A percentile compares a stretch with the other conserved stretches of the same genome.
These are phyloP conservation scores for Cutaneotrichosporon dermatis DNA, from an alignment of 1,284 basidiomycete species.

Conservation along the genomic window DNA sequence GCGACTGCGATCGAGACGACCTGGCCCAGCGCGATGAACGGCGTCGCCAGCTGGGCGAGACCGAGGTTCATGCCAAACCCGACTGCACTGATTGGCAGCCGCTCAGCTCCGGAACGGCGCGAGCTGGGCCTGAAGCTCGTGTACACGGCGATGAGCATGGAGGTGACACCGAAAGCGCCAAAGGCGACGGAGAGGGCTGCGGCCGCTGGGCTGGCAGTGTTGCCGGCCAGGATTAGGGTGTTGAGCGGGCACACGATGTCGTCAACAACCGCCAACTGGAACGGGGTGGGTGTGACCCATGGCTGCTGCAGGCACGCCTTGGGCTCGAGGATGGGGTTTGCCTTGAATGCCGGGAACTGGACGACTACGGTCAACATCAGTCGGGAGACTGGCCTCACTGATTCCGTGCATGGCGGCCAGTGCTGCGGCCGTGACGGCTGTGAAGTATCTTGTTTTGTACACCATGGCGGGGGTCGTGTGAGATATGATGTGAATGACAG, in stretches of 20 bases:
- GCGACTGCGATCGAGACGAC: slow-evolving; percentile 12
- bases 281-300: neutral
- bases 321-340: neutral
- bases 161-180: slow-evolving; percentile 5
- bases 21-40: slow-evolving; percentile 7
- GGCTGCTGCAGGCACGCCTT: slow-evolving; percentile 15
- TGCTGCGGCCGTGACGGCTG: slow-evolving; percentile 5
- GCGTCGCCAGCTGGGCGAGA: slow-evolving; percentile 11
- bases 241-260: slow-evolving; percentile 13
- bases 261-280: slow-evolving; percentile 1
- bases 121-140: slow-evolving; percentile 15
- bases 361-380: neutral
- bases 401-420: neutral
- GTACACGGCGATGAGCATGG: slow-evolving; percentile 12
- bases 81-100: slow-evolving; percentile 5
- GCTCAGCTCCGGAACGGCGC: slow-evolving; percentile 3
- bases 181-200: slow-evolving; percentile 3
- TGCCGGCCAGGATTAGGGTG: slow-evolving; percentile 3
- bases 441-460: neutral
- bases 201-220: neutral
- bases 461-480: too few relatives aligned
- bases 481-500: too few relatives aligned
- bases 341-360: neutral
- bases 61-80: slow-evolving; percentile 18
- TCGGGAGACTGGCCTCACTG: neutral